A percentile compares a stretch with the other conserved stretches of the same genome.
These are phyloP conservation scores for Starmerella khaoyaiensis DNA, from an alignment of 805 yeast genomes.

Conservation along the genomic window DNA sequence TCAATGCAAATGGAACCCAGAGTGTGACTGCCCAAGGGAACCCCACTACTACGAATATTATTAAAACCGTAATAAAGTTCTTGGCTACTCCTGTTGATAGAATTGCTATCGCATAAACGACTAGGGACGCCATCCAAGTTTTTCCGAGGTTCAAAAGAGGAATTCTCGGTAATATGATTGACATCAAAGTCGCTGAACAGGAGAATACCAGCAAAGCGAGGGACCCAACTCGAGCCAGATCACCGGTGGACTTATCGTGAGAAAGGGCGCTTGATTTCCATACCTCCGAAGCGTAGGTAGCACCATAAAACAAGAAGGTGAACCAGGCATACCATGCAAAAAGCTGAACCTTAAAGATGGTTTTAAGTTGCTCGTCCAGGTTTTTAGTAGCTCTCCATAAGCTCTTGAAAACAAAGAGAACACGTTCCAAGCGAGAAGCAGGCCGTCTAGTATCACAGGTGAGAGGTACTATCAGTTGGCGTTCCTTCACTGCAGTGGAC, in stretches of 20 bases:
- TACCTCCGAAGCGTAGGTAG: slow-evolving; percentile 52
- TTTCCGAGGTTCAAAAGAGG: slow-evolving; percentile 14
- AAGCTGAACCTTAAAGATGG: slow-evolving; percentile 44
- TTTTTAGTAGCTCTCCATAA: slow-evolving; percentile 12
- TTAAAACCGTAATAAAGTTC: slow-evolving; percentile 34
- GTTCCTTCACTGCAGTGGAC: slow-evolving; percentile 35
- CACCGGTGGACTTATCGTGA: slow-evolving; percentile 12
- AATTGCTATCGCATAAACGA: slow-evolving; percentile 39
- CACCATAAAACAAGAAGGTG: slow-evolving; percentile 51
- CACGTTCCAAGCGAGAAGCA: neutral
- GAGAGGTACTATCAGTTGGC: slow-evolving; percentile 36
- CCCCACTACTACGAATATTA: slow-evolving; percentile 41
- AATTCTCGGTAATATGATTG: slow-evolving; percentile 12
- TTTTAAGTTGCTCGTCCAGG: slow-evolving; percentile 39
- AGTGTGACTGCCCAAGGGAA: slow-evolving; percentile 53
- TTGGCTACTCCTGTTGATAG: slow-evolving; percentile 35
- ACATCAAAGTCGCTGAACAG: slow-evolving; percentile 22
- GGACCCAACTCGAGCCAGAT: slow-evolving; percentile 27
- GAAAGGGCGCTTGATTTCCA: slow-evolving; percentile 30
- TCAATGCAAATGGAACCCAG: slow-evolving; percentile 55
- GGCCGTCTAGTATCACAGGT: slow-evolving; percentile 21
- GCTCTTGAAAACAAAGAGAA: slow-evolving; percentile 1
- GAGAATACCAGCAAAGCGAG: slow-evolving; percentile 29
- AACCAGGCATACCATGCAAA: slow-evolving; percentile 61
- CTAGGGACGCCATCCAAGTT: slow-evolving; percentile 42